Percentiles rank a stretch among this genome's conserved stretches.
These are phyloP conservation scores for Zygosaccharomyces gambellarensis DNA, from an alignment of 805 yeast genomes.

Conservation along the genomic window DNA sequence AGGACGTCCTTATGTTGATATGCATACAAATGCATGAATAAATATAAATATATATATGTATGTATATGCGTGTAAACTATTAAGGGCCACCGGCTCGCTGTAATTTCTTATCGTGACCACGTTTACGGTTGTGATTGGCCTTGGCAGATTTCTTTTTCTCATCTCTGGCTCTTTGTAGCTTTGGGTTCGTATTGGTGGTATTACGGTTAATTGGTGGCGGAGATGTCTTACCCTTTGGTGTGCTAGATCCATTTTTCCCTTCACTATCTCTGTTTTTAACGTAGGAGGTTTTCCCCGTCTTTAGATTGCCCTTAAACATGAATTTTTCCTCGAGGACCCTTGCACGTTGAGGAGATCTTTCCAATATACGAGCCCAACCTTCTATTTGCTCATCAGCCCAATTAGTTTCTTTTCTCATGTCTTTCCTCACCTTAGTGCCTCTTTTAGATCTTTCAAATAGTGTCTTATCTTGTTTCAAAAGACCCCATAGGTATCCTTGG, in stretches of 20 bases:
- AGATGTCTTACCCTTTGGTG: slow-evolving; percentile 1
- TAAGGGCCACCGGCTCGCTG: slow-evolving; percentile 13
- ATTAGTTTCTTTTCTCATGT: slow-evolving; percentile 46
- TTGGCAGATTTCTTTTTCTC: slow-evolving; percentile 51
- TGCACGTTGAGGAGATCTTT: slow-evolving; percentile 58
- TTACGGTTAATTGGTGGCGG: neutral
- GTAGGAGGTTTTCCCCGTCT: slow-evolving; percentile 31
- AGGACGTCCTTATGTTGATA: neutral
- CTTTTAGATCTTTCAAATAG: slow-evolving; percentile 48
- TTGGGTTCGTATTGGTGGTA: slow-evolving; percentile 3
- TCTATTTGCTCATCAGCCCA: slow-evolving; percentile 92
- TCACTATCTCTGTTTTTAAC: slow-evolving; percentile 24
- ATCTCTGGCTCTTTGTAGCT: slow-evolving; percentile 38
- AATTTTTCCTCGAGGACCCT: slow-evolving; percentile 58
- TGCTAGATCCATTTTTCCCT: neutral
- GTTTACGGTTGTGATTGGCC: slow-evolving; percentile 64
- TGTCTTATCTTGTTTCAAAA: slow-evolving; percentile 47
- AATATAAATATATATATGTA: neutral
- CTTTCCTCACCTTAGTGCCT: slow-evolving; percentile 46
- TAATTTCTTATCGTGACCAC: slow-evolving; percentile 56
- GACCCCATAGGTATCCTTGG: slow-evolving; percentile 54
- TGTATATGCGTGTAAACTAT: too few species aligned
- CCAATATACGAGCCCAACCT: slow-evolving; percentile 83
- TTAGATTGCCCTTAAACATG: slow-evolving; percentile 43
- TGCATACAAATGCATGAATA: neutral